Evolutionary conservation across 176 grass and related monocot species (phyloP), one percentile per base, ranked within the genome.

Genomic region (Triticum dicoccoides): DNA sequence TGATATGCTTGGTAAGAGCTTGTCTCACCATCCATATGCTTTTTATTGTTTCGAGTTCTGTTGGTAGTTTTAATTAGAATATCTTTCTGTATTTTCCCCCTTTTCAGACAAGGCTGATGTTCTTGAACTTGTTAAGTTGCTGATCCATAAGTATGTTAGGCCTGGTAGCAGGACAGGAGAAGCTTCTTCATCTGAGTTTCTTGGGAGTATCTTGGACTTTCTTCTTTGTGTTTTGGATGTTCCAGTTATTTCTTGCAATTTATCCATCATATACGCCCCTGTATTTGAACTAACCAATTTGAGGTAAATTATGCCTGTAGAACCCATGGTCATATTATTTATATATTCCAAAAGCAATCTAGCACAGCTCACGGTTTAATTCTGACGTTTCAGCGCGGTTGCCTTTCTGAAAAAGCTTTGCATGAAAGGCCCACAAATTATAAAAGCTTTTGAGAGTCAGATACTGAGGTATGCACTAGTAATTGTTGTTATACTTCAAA

Each of bases 171-270:
- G 73, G 47, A 67, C 45, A 65, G 79, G 86, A 51, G 79, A 90
- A 63, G 54, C 73, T 76, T 68, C 73, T 32, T 82, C 84, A 77
- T 85, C 78, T 76, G 71, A 90, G 61, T 83, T 95, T 90, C 83
- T 87, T 65, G 84, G 62, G 65, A 95, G 84, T 65, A 79, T 98
- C 79, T 91, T 98, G 91, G 81, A 90, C 34, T 84, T 95, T 64
- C 84, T 98, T 72, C 88, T 95, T 72, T 88, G 78, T 84, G 81
- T 93, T 95, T 88, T 98, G 65, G 92, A 98, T 95, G 73, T 91
- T 88, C 90, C 92, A 72, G 38, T 83, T 35, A 83, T 95, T 73
- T 78, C 89, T 76, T 82, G 7, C 58, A 86, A 95, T 85, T 82
- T 98, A 71, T 62, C 73, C n/a, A 58, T 82, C 9, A 70, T 93